Percentiles rank a stretch among this genome's conserved stretches.
phyloP scores from a whole-genome alignment of 2,329 filamentous ascomycete species.

The Phyllosticta citriasiana region DNA sequence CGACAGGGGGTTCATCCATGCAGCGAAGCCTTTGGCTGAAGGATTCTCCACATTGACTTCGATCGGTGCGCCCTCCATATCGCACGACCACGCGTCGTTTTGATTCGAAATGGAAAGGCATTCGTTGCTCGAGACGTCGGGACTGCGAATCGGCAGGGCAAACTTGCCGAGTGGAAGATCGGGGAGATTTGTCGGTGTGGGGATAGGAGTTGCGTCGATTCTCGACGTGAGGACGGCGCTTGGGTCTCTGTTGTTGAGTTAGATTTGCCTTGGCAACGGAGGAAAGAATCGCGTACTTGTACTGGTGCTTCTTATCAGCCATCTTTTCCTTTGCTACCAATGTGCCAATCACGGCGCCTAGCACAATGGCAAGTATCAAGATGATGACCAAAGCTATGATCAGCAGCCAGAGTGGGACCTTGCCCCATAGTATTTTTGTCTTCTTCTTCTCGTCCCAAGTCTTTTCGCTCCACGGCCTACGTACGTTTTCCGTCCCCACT shows the following conservation, averaged over 20 bases:
- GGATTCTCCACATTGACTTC: conserved; percentile 1
- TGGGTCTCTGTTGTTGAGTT: neutral
- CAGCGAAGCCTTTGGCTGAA: neutral
- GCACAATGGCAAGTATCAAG: conserved; percentile 35
- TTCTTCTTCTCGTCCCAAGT: conserved; percentile 29
- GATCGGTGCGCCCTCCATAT: conserved; percentile 14
- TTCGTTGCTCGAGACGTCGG: conserved; percentile 38
- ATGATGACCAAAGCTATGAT: conserved; percentile 37
- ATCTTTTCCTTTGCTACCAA: conserved; percentile 37
- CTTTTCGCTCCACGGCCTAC: conserved; percentile 19
- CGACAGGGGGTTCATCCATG: conserved; percentile 18
- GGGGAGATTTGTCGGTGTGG: conserved; percentile 35
- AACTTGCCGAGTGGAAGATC: conserved; percentile 42
- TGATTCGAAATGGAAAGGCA: conserved; percentile 39
- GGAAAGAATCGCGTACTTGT: neutral
- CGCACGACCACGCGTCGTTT: conserved; percentile 42
- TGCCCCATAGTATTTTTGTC: conserved; percentile 37
- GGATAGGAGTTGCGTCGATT: conserved; percentile 40
- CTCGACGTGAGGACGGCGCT: neutral
- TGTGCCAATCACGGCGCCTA: conserved; percentile 46
- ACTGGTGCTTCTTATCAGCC: conserved; percentile 15
- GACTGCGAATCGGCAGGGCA: conserved; percentile 36
- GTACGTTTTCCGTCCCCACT: conserved; percentile 16
- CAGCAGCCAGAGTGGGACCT: conserved; percentile 42
- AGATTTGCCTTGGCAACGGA: neutral